Evolutionary conservation across 306 rosid species (phyloP), one percentile per base, ranked within the genome.

Genomic region (Corylus americana): DNA sequence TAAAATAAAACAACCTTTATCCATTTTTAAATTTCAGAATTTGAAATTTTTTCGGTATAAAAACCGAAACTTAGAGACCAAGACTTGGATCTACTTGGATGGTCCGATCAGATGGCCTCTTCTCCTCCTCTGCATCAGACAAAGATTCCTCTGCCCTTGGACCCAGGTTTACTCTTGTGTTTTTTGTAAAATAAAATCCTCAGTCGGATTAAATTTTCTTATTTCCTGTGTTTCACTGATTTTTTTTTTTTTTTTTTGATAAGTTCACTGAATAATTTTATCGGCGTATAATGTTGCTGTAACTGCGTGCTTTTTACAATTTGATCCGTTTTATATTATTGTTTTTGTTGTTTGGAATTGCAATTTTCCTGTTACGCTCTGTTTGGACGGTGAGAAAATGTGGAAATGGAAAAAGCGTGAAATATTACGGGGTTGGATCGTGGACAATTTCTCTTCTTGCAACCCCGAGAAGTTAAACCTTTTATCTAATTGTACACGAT

Each of bases 61-160:
- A 20, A 39, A 2, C 16, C 51, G 29, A 18, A 62, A 67, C 64
- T 63, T 49, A 49, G 53, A 49, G 14, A 11, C 53, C 14, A 10
- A 49, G 49, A 71, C 75, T 63, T 72, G 9, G 55, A 53, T 50
- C 76, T 76, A 84, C 50, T 73, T 79, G 80, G 83, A 81, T 74
- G 87, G 78, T 83, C 83, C 78, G 89, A 82, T 88, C 87, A 77
- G 82, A 90, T 90, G 94, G 92, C 91, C 27, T 83, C 89, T 53
- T 45, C 83, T 75, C 72, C 85, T 78, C 78, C 91, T 42, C 77
- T 88, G 3, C 82, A 51, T 55, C 86, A 84, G 85, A 79, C 91
- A 16, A 55, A 71, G 68, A 31, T 85, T 83, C 94, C 88, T 83
- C 86, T 85, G 12, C 86, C 91, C 5, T 74, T 88, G 31, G 82